Evolutionary conservation across 495 filamentous ascomycete species (phyloP), one percentile per base, ranked within the genome.

Genomic region (Tuber umbilicatum): DNA sequence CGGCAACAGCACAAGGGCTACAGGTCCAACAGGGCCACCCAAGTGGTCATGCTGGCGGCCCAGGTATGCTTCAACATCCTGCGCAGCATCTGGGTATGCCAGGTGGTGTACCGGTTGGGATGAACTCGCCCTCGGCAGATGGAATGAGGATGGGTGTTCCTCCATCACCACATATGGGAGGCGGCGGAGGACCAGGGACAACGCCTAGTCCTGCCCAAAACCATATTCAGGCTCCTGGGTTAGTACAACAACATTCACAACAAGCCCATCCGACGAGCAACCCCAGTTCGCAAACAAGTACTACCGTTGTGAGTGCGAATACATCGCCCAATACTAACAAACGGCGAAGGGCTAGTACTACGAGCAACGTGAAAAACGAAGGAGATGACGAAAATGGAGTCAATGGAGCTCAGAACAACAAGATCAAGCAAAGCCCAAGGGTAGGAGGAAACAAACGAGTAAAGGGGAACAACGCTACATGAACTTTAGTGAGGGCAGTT

Each of bases 321-420:
- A 91, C 91, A 67, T 92, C 90, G 73, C 91, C 91, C 40, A 90
- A 88, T 69, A 86, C 85, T 71, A 88, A 87, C 82, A 91, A 91
- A 82, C 89, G 90, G 76, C 86, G 91, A 73, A 85, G 90, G 50
- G 83, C 87, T 47, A 90, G 90, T 80, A 82, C 80, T 78, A 86
- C 86, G 43, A 78, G 76, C 70, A 81, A 82, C 70, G 88, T 90
- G 74, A 91, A 91, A 82, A 84, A 86, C 73, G 89, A 90, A 72
- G 84, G 78, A 42, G 89, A 91, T 42, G 79, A 74, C 70, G 60
- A 43, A 64, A 68, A 70, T 71, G 78, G 78, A 39, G 50, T 78
- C 70, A 81, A 78, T 35, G 80, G 79, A 64, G 80, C 72, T 35
- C 69, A 40, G 47, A 77, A 78, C 50, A 81, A 81, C 42, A 81